phyloP scores from a whole-genome alignment of 2,329 filamentous ascomycete genomes.

The Knoxdaviesia capensis region DNA sequence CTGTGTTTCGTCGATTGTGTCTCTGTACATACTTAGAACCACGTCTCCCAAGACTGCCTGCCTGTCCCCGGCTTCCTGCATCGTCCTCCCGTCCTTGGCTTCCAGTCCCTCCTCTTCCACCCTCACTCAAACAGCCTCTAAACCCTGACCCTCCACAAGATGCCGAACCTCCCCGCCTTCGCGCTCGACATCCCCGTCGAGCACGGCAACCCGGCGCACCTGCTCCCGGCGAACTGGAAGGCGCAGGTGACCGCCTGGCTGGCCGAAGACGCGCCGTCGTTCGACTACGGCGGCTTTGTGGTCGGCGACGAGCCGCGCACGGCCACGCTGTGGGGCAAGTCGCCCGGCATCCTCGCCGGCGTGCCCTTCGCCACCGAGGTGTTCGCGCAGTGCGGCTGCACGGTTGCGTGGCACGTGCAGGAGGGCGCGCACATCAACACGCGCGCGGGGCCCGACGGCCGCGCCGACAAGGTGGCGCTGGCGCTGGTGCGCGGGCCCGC shows the following conservation, averaged over 20 bases:
- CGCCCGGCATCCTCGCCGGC: conserved; percentile 67
- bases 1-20: too few relatives aligned
- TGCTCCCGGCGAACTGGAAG: conserved; percentile 76
- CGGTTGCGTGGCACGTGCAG: conserved; percentile 67
- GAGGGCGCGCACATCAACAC: conserved; percentile 54
- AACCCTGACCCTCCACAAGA: neutral
- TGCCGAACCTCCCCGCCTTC: conserved; percentile 3
- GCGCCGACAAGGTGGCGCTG: conserved; percentile 30
- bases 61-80: too few relatives aligned
- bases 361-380: conserved; percentile 92
- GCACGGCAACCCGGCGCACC: conserved; percentile 34
- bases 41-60: too few relatives aligned
- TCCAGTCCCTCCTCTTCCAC: too few relatives aligned
- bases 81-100: too few relatives aligned
- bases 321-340: conserved; percentile 50
- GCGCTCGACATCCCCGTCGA: conserved; percentile 5
- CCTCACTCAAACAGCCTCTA: too few relatives aligned
- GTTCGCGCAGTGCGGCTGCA: conserved; percentile 74
- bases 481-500: conserved; percentile 77
- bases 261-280: conserved; percentile 86
- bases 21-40: too few relatives aligned
- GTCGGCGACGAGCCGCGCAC: conserved; percentile 51
- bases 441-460: conserved; percentile 15
- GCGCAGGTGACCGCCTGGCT: conserved; percentile 66
- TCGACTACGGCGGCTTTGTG: conserved; percentile 95